phyloP scores from a whole-genome alignment of 768 basidiomycete species.

The Termitomyces heimii region DNA sequence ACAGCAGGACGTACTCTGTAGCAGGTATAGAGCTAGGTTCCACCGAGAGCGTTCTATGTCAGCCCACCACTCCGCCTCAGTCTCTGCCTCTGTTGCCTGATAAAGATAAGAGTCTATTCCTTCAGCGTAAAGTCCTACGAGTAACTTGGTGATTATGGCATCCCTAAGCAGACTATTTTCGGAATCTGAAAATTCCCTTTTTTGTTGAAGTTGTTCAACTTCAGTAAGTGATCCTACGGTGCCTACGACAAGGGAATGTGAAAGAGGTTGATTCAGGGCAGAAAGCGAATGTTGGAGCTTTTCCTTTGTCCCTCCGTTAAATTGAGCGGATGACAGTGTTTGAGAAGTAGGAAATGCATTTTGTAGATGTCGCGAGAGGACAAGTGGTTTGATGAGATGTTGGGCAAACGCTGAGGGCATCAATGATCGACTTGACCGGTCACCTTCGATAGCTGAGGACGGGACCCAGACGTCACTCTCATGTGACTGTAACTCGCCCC shows the following conservation, averaged over 20 bases:
- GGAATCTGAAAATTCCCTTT: slow-evolving; percentile 13
- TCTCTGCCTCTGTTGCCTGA: slow-evolving; percentile 65
- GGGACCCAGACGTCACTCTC: slow-evolving; percentile 16
- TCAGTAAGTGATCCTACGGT: slow-evolving; percentile 20
- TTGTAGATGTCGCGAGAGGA: slow-evolving; percentile 18
- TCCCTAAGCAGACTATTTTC: slow-evolving; percentile 34
- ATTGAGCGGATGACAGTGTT: not conserved
- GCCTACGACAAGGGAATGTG: slow-evolving; percentile 19
- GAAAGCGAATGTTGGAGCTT: slow-evolving; percentile 31
- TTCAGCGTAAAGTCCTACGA: slow-evolving; percentile 57
- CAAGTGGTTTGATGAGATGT: slow-evolving; percentile 29
- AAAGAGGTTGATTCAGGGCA: slow-evolving; percentile 25
- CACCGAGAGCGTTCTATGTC: slow-evolving; percentile 55
- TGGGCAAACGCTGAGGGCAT: slow-evolving; percentile 35
- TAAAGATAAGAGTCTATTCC: slow-evolving; percentile 57
- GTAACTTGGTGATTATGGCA: slow-evolving; percentile 42
- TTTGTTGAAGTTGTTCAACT: slow-evolving; percentile 23
- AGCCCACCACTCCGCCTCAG: slow-evolving; percentile 84
- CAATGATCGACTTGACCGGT: not conserved
- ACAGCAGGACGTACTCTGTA: slow-evolving; percentile 63
- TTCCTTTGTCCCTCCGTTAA: slow-evolving; percentile 20
- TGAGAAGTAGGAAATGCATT: slow-evolving; percentile 3
- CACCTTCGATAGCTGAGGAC: too few relatives aligned
- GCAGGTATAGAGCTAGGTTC: slow-evolving; percentile 56
- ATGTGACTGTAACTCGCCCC: slow-evolving; percentile 2